Evolutionary conservation across 768 basidiomycete genomes (phyloP).

Genomic region (Kwoniella newhampshirensis): DNA sequence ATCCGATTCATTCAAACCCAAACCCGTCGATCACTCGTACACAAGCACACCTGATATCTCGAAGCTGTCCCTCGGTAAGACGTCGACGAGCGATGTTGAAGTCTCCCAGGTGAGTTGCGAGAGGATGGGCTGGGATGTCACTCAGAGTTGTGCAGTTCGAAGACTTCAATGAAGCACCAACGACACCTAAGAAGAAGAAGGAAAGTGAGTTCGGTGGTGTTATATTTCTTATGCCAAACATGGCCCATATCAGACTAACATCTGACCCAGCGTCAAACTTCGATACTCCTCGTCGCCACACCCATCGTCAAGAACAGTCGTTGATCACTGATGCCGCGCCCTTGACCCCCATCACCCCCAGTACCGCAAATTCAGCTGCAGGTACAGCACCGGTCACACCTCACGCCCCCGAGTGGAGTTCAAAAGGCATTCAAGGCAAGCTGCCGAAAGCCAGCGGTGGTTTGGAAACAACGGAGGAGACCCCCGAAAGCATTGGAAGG

Average conservation of each 20-base stretch:
- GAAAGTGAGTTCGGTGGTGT: conserved; percentile 9
- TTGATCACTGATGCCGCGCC: neutral
- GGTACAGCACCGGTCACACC: conserved; percentile 8
- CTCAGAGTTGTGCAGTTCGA: neutral
- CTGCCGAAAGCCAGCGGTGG: neutral
- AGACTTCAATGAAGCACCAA: neutral
- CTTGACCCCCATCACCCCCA: conserved; percentile 9
- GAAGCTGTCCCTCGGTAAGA: neutral
- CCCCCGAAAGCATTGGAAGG: conserved; percentile 26
- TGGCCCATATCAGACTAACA: too few species aligned
- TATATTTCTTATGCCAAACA: too few species aligned
- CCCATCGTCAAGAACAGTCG: neutral
- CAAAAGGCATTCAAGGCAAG: too few species aligned
- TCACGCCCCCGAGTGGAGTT: conserved; percentile 6
- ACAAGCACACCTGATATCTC: neutral
- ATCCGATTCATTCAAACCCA: conserved; percentile 13
- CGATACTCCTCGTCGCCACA: conserved; percentile 9
- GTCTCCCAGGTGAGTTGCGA: too few species aligned
- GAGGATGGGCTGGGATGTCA: neutral
- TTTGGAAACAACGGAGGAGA: conserved; percentile 5
- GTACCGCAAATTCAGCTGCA: conserved; percentile 1
- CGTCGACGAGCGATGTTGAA: too few species aligned
- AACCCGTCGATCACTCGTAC: neutral
- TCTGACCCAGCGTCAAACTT: neutral
- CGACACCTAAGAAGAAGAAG: conserved; percentile 16